phyloP scores from a whole-genome alignment of 495 filamentous ascomycete genomes.

The Xylaria castorea region DNA sequence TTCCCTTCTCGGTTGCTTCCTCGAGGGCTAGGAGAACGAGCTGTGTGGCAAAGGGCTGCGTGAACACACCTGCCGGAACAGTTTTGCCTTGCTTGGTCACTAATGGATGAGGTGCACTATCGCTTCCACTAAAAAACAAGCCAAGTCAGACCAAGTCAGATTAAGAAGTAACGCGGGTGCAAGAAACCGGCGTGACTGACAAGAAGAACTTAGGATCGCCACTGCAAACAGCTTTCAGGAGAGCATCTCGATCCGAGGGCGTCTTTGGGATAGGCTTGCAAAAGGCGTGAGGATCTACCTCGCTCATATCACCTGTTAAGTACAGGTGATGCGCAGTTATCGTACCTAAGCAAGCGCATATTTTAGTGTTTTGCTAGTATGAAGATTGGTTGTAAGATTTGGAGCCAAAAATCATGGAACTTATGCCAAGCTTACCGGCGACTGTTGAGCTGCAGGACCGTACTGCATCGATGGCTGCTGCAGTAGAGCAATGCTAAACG shows the following conservation, averaged over 20 bases:
- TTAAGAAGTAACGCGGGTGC: slow-evolving; percentile 27
- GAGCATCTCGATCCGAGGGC: slow-evolving; percentile 75
- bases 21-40: slow-evolving; percentile 77
- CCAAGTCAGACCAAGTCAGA: slow-evolving; percentile 28
- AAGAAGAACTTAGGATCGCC: slow-evolving; percentile 86
- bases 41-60: slow-evolving; percentile 83
- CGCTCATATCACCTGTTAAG: slow-evolving; percentile 77
- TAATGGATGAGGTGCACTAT: slow-evolving; percentile 80
- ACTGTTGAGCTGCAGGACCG: slow-evolving; percentile 77
- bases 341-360: slow-evolving; percentile 30
- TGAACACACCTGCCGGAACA: slow-evolving; percentile 80
- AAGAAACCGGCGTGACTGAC: slow-evolving; percentile 38
- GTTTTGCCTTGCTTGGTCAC: slow-evolving; percentile 66
- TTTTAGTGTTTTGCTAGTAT: slow-evolving; percentile 9
- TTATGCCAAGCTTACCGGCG: slow-evolving; percentile 62
- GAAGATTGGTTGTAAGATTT: slow-evolving; percentile 37
- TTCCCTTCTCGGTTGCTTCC: slow-evolving; percentile 68
- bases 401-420: background rate
- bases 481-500: slow-evolving; percentile 78
- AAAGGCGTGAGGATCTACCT: slow-evolving; percentile 78
- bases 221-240: slow-evolving; percentile 70
- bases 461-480: slow-evolving; percentile 80
- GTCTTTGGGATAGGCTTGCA: slow-evolving; percentile 85
- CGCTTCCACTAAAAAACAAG: slow-evolving; percentile 50
- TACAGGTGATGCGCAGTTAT: slow-evolving; percentile 77